phyloP scores from a whole-genome alignment of 2,329 filamentous ascomycete species.

The Exserohilum turcica region DNA sequence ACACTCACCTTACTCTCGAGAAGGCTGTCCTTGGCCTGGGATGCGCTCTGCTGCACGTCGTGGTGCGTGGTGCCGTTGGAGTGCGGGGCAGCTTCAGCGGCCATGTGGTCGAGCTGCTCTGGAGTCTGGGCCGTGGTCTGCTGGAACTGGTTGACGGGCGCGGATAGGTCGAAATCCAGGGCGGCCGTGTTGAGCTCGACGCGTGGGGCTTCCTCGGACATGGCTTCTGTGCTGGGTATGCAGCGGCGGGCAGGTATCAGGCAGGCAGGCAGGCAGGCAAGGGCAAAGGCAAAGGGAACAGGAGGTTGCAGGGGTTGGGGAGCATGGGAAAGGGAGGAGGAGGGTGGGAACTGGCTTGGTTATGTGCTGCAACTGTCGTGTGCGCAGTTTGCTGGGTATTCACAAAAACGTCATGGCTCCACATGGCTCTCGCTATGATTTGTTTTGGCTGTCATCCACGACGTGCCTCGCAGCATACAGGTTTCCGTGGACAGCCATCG shows the following conservation, averaged over 20 bases:
- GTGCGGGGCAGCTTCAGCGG: slow-evolving; percentile 19
- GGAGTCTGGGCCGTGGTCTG: slow-evolving; percentile 28
- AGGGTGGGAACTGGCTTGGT: slow-evolving; percentile 5
- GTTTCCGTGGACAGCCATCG: slow-evolving; percentile 15
- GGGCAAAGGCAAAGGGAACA: neutral
- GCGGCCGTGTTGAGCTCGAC: slow-evolving; percentile 37
- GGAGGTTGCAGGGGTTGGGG: slow-evolving; percentile 3
- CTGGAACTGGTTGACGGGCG: slow-evolving; percentile 29
- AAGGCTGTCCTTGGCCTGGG: slow-evolving; percentile 46
- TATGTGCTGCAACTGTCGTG: slow-evolving; percentile 22
- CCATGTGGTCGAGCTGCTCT: slow-evolving; percentile 22
- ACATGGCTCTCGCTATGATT: slow-evolving; percentile 12
- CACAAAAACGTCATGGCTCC: slow-evolving; percentile 15
- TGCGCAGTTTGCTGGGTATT: slow-evolving; percentile 21
- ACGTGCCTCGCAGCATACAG: slow-evolving; percentile 12
- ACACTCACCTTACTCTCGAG: slow-evolving; percentile 53
- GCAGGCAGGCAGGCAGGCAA: neutral
- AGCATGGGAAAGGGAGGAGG: neutral
- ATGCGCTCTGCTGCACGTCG: slow-evolving; percentile 29
- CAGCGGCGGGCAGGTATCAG: slow-evolving; percentile 1
- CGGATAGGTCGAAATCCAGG: slow-evolving; percentile 35
- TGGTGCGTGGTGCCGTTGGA: slow-evolving; percentile 29
- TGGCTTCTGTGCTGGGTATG: slow-evolving; percentile 9
- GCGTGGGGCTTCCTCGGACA: slow-evolving; percentile 42
- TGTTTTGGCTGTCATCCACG: slow-evolving; percentile 13